Base-by-base conservation (phyloP, 2,329 filamentous ascomycete species). In the Xylaria sp. region DNA sequence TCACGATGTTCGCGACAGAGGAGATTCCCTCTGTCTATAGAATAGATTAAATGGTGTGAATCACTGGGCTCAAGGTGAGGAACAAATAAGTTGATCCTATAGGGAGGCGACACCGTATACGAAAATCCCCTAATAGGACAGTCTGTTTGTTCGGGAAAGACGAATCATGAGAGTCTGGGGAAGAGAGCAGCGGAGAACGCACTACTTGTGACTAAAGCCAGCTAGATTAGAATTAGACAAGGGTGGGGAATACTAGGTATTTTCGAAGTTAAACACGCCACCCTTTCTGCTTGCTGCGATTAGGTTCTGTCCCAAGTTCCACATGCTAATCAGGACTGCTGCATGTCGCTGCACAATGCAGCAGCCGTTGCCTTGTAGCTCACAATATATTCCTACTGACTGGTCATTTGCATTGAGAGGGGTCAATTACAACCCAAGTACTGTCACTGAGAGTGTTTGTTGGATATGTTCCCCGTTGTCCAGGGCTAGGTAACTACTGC, bases 391-490 rank as follows among this genome's bases (percentile, higher is more conserved):
- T 18, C 31, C 9, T 50, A 31, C 31, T 37, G 52, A 46, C 34
- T 50, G 20, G 62, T 51, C 37, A 58, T 54, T 51, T 39, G 31
- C 44, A 23, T 44, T 28, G 4, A 59, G 7, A 54, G 63, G 34
- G 23, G n/a, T 41, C 23, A 25, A 23, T 34, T 37, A 51, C 46
- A 59, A 37, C 7, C 48, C 12, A 20, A 55, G 48, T 48, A 18
- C 50, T 20, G 46, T 10, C 8, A 34, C 23, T 18, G 37, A 4
- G 28, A 15, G 20, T 46, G 4, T 60, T 25, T 1, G 52, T 28
- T 48, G 57, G 63, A 54, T 46, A 52, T 23, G 44, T 51, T 51
- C 20, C 4, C 44, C 46, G 18, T 7, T 13, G 5, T 52, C 28
- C n/a, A 18, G 18, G 31, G 31, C 54, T 31, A 28, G n/a, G 31